phyloP scores from a whole-genome alignment of 352 stramenopile genomes.

The Phytophthora meadii region DNA sequence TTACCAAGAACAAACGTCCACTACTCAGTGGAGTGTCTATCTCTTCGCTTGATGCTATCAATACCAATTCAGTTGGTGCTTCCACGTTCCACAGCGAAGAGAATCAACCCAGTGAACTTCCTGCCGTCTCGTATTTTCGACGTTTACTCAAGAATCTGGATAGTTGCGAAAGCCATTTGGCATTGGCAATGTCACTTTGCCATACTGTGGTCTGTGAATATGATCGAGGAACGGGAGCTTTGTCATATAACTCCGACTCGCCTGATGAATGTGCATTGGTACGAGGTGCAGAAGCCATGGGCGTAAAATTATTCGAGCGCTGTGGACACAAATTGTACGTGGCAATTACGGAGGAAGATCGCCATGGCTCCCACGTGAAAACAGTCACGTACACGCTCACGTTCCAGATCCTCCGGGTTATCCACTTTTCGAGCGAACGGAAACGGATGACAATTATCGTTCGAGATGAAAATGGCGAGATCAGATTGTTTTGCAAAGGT shows the following conservation, averaged over 20 bases:
- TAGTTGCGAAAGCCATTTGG: slow-evolving; percentile 59
- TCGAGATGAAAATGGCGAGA: slow-evolving; percentile 52
- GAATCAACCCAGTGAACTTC: slow-evolving; percentile 7
- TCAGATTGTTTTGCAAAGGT: slow-evolving; percentile 85
- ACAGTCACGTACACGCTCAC: slow-evolving; percentile 68
- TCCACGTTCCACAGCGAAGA: slow-evolving; percentile 28
- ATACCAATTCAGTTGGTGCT: neutral
- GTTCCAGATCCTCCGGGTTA: slow-evolving; percentile 75
- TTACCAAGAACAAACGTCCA: slow-evolving; percentile 30
- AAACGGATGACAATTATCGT: slow-evolving; percentile 89
- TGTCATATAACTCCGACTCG: slow-evolving; percentile 91
- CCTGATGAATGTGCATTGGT: slow-evolving; percentile 94
- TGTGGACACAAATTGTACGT: slow-evolving; percentile 61
- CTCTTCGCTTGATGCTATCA: slow-evolving; percentile 38
- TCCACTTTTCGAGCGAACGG: slow-evolving; percentile 81
- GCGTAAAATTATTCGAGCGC: slow-evolving; percentile 77
- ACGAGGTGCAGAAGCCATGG: slow-evolving; percentile 74
- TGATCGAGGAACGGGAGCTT: slow-evolving; percentile 40
- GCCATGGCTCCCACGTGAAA: slow-evolving; percentile 57
- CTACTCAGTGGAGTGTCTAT: slow-evolving; percentile 43
- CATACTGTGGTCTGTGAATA: slow-evolving; percentile 89
- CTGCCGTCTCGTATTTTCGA: slow-evolving; percentile 52
- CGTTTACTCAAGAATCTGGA: slow-evolving; percentile 58
- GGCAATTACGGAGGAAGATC: slow-evolving; percentile 73
- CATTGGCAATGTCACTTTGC: slow-evolving; percentile 82